Evolutionary conservation across 1,139 yeast genomes (phyloP).

Genomic region (Torulaspora globosa): DNA sequence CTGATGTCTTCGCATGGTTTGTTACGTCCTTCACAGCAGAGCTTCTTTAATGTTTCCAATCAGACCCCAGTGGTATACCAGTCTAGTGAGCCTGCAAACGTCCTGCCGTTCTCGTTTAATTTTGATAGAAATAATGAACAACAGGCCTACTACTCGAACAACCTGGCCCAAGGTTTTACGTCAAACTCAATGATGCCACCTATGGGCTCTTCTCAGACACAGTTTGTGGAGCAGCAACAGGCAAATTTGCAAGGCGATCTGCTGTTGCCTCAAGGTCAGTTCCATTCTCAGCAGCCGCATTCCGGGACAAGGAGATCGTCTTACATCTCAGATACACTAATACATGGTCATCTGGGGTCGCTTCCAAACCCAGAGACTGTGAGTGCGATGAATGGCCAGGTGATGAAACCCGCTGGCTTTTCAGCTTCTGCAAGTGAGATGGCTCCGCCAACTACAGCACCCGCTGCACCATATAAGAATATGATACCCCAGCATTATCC

Average conservation of each 20-base stretch:
- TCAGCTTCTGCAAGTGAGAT: conserved; percentile 1
- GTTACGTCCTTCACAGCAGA: conserved; percentile 8
- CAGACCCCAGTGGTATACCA: conserved; percentile 4
- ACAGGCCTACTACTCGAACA: conserved; percentile 12
- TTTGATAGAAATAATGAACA: conserved; percentile 11
- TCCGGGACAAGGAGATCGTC: conserved; percentile 33
- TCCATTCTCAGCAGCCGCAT: conserved; percentile 9
- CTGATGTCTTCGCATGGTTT: neutral
- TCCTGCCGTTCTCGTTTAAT: conserved; percentile 10
- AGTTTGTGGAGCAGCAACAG: conserved; percentile 12
- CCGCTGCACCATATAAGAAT: conserved; percentile 13
- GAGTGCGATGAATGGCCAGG: conserved; percentile 1
- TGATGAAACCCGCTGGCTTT: neutral
- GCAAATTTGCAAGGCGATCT: conserved; percentile 11
- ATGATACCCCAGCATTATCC: conserved; percentile 12
- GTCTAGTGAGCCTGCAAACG: neutral
- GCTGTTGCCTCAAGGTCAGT: conserved; percentile 2
- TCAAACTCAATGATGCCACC: conserved; percentile 4
- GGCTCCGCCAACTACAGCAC: conserved; percentile 15
- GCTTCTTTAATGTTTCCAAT: conserved; percentile 5
- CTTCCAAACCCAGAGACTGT: conserved; percentile 3
- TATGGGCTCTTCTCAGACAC: conserved; percentile 2
- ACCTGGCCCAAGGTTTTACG: conserved; percentile 1
- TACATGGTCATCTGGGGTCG: conserved; percentile 24
- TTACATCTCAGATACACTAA: conserved; percentile 34